These are phyloP conservation scores for Picea glauca DNA, from an alignment of 75 land plant genomes.

Conservation along the genomic window DNA sequence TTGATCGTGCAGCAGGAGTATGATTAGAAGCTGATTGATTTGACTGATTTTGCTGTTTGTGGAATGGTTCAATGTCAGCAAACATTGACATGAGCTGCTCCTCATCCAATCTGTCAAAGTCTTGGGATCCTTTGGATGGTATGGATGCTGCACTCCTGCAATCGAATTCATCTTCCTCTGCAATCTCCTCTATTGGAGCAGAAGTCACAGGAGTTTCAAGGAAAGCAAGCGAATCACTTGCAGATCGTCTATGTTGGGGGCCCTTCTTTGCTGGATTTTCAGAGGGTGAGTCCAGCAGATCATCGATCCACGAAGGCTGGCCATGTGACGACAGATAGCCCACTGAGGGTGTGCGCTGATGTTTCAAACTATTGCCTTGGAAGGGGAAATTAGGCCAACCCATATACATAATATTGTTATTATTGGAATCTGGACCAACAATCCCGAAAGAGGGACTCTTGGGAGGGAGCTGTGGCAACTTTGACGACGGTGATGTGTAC, in stretches of 20 bases:
- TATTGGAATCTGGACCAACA: neutral
- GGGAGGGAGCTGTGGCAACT: constrained; percentile 7
- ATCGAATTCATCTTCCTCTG: constrained; percentile 31
- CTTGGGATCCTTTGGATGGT: constrained; percentile 10
- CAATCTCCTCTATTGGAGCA: constrained; percentile 13
- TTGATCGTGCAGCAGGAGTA: neutral
- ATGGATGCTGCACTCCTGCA: constrained; percentile 13
- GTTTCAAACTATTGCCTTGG: constrained; percentile 4
- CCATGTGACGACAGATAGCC: constrained; percentile 11
- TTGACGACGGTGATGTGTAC: neutral
- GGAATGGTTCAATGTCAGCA: constrained; percentile 52
- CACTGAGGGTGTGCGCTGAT: constrained; percentile 11
- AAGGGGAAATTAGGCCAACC: constrained; percentile 7
- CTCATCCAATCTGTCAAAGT: constrained; percentile 68
- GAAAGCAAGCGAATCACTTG: constrained; percentile 85
- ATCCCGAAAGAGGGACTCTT: constrained; percentile 2
- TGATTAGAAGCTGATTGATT: constrained; percentile 2
- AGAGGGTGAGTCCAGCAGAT: constrained; percentile 53
- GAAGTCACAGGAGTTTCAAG: constrained; percentile 40
- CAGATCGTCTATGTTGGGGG: constrained; percentile 67
- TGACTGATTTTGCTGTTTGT: constrained; percentile 7
- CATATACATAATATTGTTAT: constrained; percentile 4
- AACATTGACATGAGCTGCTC: constrained; percentile 89
- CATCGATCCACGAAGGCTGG: constrained; percentile 49
- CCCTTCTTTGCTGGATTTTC: constrained; percentile 29